Conservation (phyloP, 2,329 filamentous ascomycete species). For the Aspergillus jensenii region DNA sequence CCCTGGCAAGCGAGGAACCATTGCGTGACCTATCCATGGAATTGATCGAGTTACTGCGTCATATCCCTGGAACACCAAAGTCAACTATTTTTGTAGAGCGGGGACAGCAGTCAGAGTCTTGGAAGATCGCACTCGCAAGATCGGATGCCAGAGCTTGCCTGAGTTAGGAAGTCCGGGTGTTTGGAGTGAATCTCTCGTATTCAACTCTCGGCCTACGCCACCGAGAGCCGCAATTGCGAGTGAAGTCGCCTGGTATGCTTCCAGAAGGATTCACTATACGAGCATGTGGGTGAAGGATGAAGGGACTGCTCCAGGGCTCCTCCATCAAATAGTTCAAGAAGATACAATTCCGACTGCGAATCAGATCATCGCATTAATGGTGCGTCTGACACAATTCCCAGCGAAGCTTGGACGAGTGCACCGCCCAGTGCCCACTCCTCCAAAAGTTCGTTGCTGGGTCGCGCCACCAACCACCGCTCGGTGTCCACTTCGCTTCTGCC, state of each 20-base stretch:
- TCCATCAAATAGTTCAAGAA: background rate
- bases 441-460: background rate
- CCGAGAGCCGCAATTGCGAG: background rate
- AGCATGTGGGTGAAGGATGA: background rate
- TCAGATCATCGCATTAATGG: background rate
- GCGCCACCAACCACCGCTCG: background rate
- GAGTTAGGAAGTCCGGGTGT: background rate
- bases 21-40: background rate
- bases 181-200: background rate
- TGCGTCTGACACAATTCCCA: background rate
- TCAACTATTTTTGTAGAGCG: slow-evolving; percentile 1
- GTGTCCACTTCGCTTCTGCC: background rate
- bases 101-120: background rate
- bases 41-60: slow-evolving; percentile 1
- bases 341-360: background rate
- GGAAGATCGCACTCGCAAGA: background rate
- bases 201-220: background rate
- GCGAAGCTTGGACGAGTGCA: slow-evolving; percentile 1
- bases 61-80: slow-evolving; percentile 2
- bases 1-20: background rate
- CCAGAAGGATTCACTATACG: background rate
- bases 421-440: background rate
- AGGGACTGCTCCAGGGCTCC: background rate
- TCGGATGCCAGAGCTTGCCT: background rate
- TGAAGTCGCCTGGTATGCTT: background rate